Percentiles rank a stretch among this genome's conserved stretches.
Evolutionary conservation across 2,329 filamentous ascomycete genomes (phyloP).

Genomic region (Monilinia fructicola): DNA sequence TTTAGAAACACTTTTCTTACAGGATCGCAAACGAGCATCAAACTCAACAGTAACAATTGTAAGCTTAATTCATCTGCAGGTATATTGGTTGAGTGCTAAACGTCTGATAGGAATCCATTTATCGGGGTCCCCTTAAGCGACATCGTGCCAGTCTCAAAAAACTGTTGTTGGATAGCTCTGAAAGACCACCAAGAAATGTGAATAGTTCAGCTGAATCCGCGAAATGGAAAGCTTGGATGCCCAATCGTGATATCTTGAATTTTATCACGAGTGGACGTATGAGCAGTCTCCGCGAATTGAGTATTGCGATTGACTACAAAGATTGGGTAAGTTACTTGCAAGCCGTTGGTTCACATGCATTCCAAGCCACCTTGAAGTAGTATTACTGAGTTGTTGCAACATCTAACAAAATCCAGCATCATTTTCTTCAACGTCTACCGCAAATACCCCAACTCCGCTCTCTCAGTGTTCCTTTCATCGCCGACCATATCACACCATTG

Average conservation of each 20-base stretch:
- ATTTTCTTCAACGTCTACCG: slow-evolving; percentile 73
- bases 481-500: slow-evolving; percentile 56
- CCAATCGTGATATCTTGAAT: slow-evolving; percentile 65
- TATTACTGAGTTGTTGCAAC: not conserved
- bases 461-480: slow-evolving; percentile 68
- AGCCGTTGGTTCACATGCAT: not conserved
- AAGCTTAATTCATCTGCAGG: slow-evolving; percentile 25
- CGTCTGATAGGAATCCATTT: slow-evolving; percentile 57
- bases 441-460: slow-evolving; percentile 68
- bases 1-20: slow-evolving; percentile 75
- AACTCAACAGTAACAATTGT: slow-evolving; percentile 59
- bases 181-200: slow-evolving; percentile 47
- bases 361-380: not conserved
- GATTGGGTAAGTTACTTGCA: slow-evolving; percentile 67
- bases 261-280: slow-evolving; percentile 78
- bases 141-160: slow-evolving; percentile 71
- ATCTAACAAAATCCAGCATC: slow-evolving; percentile 52
- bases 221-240: slow-evolving; percentile 69
- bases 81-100: slow-evolving; percentile 19
- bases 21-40: slow-evolving; percentile 56
- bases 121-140: slow-evolving; percentile 66
- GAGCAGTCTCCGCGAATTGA: slow-evolving; percentile 68
- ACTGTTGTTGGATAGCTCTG: slow-evolving; percentile 70
- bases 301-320: slow-evolving; percentile 69
- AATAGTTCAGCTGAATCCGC: slow-evolving; percentile 42